phyloP scores from a whole-genome alignment of 345 rosid species.

The Syzygium aqueum region DNA sequence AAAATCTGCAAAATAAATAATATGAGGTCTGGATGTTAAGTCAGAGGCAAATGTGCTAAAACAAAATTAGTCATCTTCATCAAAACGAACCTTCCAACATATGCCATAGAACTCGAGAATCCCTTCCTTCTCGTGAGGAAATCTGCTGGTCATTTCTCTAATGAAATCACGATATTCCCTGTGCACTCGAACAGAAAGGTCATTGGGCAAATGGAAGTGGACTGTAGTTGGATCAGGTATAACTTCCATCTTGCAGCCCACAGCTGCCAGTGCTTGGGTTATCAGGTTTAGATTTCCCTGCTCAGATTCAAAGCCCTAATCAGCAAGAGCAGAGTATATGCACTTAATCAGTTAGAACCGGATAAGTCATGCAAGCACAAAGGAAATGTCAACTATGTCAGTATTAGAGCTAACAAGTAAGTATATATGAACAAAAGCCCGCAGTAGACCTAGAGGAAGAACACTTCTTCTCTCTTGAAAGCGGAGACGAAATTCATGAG shows the following conservation, averaged over 20 bases:
- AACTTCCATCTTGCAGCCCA: slow-evolving; percentile 83
- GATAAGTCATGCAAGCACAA: background rate
- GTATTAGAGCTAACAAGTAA: background rate
- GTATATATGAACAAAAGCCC: background rate
- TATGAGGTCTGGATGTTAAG: slow-evolving; percentile 3
- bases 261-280: slow-evolving; percentile 80
- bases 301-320: slow-evolving; percentile 14
- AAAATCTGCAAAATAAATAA: slow-evolving; percentile 44
- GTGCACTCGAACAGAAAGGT: slow-evolving; percentile 72
- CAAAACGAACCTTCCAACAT: slow-evolving; percentile 81
- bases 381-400: background rate
- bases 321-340: background rate
- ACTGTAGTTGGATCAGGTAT: slow-evolving; percentile 94
- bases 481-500: background rate
- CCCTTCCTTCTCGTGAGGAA: slow-evolving; percentile 88
- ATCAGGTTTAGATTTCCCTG: slow-evolving; percentile 94
- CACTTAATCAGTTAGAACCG: background rate
- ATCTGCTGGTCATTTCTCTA: slow-evolving; percentile 50
- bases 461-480: background rate
- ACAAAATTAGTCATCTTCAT: slow-evolving; percentile 11
- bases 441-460: background rate
- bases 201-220: slow-evolving; percentile 83
- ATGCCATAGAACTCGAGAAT: slow-evolving; percentile 66
- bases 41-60: background rate
- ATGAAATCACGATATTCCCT: slow-evolving; percentile 62